Conservation (phyloP, 345 rosid species). For the Eucalyptus tenuipes region DNA sequence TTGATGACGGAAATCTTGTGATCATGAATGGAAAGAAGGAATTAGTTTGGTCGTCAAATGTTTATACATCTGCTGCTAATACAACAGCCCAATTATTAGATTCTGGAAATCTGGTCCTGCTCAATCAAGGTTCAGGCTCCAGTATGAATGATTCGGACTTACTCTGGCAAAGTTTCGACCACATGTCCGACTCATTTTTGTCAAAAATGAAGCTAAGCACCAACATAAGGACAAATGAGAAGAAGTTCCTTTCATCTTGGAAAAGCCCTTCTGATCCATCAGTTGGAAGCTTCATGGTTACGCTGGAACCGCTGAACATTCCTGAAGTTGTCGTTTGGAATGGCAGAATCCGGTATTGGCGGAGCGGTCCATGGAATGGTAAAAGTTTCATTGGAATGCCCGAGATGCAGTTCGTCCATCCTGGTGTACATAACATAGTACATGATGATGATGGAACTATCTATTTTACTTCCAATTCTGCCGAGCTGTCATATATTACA, state of each 20-base stretch:
- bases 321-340: neutral
- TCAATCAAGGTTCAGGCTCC: neutral
- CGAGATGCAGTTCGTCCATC: neutral
- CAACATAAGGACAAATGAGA: neutral
- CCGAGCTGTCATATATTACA: neutral
- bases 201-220: slow-evolving; percentile 18
- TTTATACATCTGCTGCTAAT: neutral
- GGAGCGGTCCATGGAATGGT: neutral
- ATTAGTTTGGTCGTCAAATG: slow-evolving; percentile 42
- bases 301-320: neutral
- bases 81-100: slow-evolving; percentile 24
- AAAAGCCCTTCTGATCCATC: slow-evolving; percentile 13
- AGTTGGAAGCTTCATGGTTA: neutral
- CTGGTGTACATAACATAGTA: neutral
- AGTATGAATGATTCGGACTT: neutral
- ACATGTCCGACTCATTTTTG: slow-evolving; percentile 15
- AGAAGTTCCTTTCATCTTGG: slow-evolving; percentile 9
- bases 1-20: slow-evolving; percentile 31
- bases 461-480: neutral
- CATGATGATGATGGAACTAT: neutral
- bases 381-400: neutral
- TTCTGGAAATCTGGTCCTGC: slow-evolving; percentile 38
- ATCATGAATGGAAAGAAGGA: neutral
- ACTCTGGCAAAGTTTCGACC: slow-evolving; percentile 50
- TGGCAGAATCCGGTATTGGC: neutral